Conservation (phyloP, 1,139 yeast genomes). For the Pneumocystis sp. region DNA sequence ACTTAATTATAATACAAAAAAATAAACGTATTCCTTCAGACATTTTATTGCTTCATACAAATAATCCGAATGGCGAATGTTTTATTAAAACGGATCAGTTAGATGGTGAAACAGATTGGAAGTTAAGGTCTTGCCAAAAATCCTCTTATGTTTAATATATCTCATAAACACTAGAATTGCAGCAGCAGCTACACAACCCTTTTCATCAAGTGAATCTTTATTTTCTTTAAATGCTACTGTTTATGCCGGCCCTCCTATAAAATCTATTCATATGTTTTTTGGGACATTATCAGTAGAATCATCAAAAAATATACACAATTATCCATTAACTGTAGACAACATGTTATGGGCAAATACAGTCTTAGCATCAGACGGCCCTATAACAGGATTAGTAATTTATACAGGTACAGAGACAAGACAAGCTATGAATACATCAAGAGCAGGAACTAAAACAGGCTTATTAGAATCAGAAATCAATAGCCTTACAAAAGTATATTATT, state of each 20-base stretch:
- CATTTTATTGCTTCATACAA: constrained; percentile 66
- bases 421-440: constrained; percentile 75
- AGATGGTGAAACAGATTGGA: constrained; percentile 99
- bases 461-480: constrained; percentile 81
- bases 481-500: constrained; percentile 41
- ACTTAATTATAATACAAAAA: constrained; percentile 64
- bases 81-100: constrained; percentile 93
- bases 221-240: constrained; percentile 33
- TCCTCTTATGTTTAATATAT: not conserved
- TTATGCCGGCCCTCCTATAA: constrained; percentile 62
- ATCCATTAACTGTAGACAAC: constrained; percentile 71
- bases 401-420: constrained; percentile 92
- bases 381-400: constrained; percentile 69
- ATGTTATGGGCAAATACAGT: constrained; percentile 98
- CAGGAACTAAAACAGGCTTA: constrained; percentile 84
- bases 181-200: constrained; percentile 25
- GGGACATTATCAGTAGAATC: constrained; percentile 34
- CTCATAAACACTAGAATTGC: constrained; percentile 33
- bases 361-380: constrained; percentile 77
- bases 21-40: constrained; percentile 89
- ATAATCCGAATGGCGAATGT: constrained; percentile 69
- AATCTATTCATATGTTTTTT: constrained; percentile 62
- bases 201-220: constrained; percentile 47
- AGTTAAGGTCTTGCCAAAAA: constrained; percentile 28
- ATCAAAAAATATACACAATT: constrained; percentile 33